phyloP scores from a whole-genome alignment of 805 yeast species.

The Starmerella etchellsii region DNA sequence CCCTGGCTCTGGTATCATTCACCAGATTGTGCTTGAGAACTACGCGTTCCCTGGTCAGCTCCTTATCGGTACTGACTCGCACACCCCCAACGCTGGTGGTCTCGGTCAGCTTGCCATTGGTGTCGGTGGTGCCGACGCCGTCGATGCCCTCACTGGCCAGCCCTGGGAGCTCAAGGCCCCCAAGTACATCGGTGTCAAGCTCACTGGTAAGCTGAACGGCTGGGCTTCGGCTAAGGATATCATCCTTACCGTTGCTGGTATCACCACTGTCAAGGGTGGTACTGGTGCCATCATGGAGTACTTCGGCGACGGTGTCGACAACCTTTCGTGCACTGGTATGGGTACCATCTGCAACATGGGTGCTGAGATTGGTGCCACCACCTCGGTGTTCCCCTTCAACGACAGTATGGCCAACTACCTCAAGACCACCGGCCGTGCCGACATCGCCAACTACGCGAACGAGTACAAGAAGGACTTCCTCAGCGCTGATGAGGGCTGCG shows the following conservation, averaged over 20 bases:
- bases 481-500: conserved; percentile 82
- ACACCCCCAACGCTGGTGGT: conserved; percentile 98
- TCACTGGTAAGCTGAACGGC: conserved; percentile 82
- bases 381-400: conserved; percentile 95
- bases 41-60: conserved; percentile 95
- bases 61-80: conserved; percentile 94
- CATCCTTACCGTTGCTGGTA: conserved; percentile 83
- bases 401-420: conserved; percentile 78
- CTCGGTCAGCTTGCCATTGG: conserved; percentile 95
- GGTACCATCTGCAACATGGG: conserved; percentile 99
- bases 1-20: conserved; percentile 97
- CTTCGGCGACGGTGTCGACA: conserved; percentile 87
- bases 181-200: conserved; percentile 84
- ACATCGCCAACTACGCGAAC: conserved; percentile 71
- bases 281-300: conserved; percentile 94
- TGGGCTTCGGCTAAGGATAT: conserved; percentile 98
- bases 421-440: conserved; percentile 71
- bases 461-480: conserved; percentile 43
- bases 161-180: conserved; percentile 99
- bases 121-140: conserved; percentile 99
- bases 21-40: conserved; percentile 91
- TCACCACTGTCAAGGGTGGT: conserved; percentile 94
- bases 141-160: conserved; percentile 84
- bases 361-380: conserved; percentile 98
- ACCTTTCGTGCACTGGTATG: conserved; percentile 96